Evolutionary conservation across 768 basidiomycete species (phyloP).

Genomic region (Tubosaeta sp.): DNA sequence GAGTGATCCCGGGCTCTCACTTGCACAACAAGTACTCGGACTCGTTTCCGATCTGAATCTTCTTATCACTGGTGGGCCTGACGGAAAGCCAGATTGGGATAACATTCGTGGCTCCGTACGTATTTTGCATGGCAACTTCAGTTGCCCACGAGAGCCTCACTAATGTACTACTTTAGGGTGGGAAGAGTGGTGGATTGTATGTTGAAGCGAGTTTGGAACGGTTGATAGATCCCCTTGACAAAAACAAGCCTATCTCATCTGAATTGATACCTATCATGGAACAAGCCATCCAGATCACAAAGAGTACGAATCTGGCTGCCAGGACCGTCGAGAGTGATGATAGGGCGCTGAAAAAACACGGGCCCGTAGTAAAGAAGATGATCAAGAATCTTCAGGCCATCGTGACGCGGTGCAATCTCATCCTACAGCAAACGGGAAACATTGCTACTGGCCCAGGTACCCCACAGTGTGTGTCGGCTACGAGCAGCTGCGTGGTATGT

Average conservation of each 20-base stretch:
- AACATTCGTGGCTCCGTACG: conserved; percentile 12
- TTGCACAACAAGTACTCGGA: conserved; percentile 8
- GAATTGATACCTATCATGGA: conserved; percentile 10
- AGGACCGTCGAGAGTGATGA: conserved; percentile 2
- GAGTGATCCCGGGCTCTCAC: conserved; percentile 7
- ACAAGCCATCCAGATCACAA: not conserved
- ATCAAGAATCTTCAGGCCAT: conserved; percentile 8
- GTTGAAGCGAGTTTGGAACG: conserved; percentile 15
- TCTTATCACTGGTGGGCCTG: conserved; percentile 13
- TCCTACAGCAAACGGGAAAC: conserved; percentile 14
- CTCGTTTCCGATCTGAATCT: conserved; percentile 8
- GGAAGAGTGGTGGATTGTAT: conserved; percentile 13
- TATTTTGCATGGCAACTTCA: not conserved
- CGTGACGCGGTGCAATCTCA: conserved; percentile 20
- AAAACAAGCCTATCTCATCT: conserved; percentile 11
- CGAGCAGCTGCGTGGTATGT: conserved; percentile 4
- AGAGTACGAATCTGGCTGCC: conserved; percentile 3
- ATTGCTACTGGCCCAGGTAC: conserved; percentile 15
- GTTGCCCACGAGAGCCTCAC: not conserved
- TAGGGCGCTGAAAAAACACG: conserved; percentile 2
- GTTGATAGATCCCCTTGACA: conserved; percentile 8
- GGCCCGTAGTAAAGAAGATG: conserved; percentile 10
- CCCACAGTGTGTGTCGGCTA: conserved; percentile 4
- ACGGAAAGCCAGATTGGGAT: conserved; percentile 12
- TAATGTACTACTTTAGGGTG: not conserved